Conservation (phyloP, 441 rosid genomes). For the Pelargonium fulgidum region DNA sequence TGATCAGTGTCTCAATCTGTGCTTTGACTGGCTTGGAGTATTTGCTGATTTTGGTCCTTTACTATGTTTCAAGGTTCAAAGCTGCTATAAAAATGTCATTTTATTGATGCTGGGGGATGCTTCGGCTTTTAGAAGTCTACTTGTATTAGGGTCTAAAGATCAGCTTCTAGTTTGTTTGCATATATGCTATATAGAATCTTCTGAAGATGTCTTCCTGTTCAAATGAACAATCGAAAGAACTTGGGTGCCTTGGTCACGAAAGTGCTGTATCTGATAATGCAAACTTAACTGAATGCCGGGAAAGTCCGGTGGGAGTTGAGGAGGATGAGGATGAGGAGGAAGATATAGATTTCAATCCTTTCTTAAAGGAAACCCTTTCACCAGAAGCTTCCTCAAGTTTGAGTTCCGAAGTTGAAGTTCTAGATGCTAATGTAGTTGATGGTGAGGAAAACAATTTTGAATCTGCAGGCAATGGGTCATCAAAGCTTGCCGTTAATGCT, state of each 20-base stretch:
- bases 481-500: slow-evolving; percentile 20
- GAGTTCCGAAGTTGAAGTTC: slow-evolving; percentile 66
- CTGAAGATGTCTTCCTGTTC: slow-evolving; percentile 13
- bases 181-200: not conserved
- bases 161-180: not conserved
- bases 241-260: slow-evolving; percentile 19
- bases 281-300: slow-evolving; percentile 11
- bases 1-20: not conserved
- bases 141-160: not conserved
- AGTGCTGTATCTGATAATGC: slow-evolving; percentile 10
- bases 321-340: slow-evolving; percentile 56
- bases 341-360: slow-evolving; percentile 78
- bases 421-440: slow-evolving; percentile 29
- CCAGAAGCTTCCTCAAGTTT: slow-evolving; percentile 82
- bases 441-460: slow-evolving; percentile 19
- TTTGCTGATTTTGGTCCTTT: not conserved
- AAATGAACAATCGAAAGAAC: slow-evolving; percentile 22
- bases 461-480: slow-evolving; percentile 21
- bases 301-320: slow-evolving; percentile 22
- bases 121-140: not conserved
- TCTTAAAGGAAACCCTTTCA: slow-evolving; percentile 60
- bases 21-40: not conserved
- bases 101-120: slow-evolving; percentile 3
- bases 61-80: slow-evolving; percentile 3
- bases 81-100: not conserved